Conservation (phyloP, 2,329 filamentous ascomycete species). For the Clonostachys solani region DNA sequence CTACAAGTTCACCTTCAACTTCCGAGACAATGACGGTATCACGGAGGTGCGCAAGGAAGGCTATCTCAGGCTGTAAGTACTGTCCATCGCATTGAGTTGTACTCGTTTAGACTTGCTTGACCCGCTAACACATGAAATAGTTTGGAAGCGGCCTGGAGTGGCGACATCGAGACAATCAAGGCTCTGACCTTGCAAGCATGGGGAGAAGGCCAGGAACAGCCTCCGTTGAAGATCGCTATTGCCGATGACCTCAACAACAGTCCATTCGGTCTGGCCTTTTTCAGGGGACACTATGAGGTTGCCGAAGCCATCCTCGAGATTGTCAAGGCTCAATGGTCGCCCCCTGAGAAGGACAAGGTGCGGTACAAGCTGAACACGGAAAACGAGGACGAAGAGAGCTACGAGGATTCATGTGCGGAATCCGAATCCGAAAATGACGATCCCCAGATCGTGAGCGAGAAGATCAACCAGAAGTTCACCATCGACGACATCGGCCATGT, state of each 20-base stretch:
- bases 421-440: slow-evolving; percentile 28
- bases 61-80: slow-evolving; percentile 59
- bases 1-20: slow-evolving; percentile 47
- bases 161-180: slow-evolving; percentile 65
- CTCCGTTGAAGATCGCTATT: slow-evolving; percentile 61
- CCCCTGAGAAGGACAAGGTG: slow-evolving; percentile 44
- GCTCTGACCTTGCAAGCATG: slow-evolving; percentile 56
- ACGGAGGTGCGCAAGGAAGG: slow-evolving; percentile 50
- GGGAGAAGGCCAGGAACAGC: slow-evolving; percentile 45
- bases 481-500: slow-evolving; percentile 72
- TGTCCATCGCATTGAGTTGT: background rate
- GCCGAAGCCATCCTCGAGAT: slow-evolving; percentile 69
- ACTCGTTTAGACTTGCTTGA: background rate
- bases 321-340: slow-evolving; percentile 62
- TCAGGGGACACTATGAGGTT: slow-evolving; percentile 59
- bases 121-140: slow-evolving; percentile 12
- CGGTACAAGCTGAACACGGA: slow-evolving; percentile 40
- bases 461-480: slow-evolving; percentile 65
- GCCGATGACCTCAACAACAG: slow-evolving; percentile 43
- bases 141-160: slow-evolving; percentile 70
- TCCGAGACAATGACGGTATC: slow-evolving; percentile 47
- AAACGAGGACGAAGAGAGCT: slow-evolving; percentile 29
- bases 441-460: slow-evolving; percentile 43
- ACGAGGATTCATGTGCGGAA: slow-evolving; percentile 22
- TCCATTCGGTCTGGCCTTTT: slow-evolving; percentile 65